These are phyloP conservation scores for Infundibulicybe gibba DNA, from an alignment of 768 basidiomycete species.

Conservation along the genomic window DNA sequence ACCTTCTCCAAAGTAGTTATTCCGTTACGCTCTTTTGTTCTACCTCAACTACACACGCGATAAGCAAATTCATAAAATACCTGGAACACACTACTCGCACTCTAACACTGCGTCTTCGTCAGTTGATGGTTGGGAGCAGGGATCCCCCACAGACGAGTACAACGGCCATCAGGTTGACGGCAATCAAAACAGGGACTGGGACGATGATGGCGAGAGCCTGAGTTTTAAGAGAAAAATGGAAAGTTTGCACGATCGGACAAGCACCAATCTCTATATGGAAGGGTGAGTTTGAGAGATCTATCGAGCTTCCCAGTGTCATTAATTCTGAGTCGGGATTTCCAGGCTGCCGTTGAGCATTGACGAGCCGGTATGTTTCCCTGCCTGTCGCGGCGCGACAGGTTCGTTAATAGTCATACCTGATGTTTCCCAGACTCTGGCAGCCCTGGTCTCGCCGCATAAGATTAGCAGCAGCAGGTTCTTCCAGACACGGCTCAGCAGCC, in stretches of 20 bases:
- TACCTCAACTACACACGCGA: slow-evolving; percentile 2
- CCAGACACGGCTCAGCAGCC: slow-evolving; percentile 72
- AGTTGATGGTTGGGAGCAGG: slow-evolving; percentile 16
- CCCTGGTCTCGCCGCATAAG: slow-evolving; percentile 64
- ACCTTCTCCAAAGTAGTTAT: slow-evolving; percentile 76
- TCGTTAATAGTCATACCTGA: background rate
- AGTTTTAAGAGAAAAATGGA: slow-evolving; percentile 83
- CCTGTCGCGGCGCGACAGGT: background rate
- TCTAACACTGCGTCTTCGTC: slow-evolving; percentile 7
- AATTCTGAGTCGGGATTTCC: slow-evolving; percentile 1
- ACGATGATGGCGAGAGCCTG: slow-evolving; percentile 17
- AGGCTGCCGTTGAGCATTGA: slow-evolving; percentile 72
- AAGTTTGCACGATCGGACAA: slow-evolving; percentile 56
- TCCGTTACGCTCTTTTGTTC: slow-evolving; percentile 4
- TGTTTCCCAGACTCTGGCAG: slow-evolving; percentile 49
- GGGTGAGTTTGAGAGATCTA: too few relatives aligned
- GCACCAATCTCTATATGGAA: slow-evolving; percentile 82
- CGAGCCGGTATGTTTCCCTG: slow-evolving; percentile 42
- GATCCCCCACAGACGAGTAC: slow-evolving; percentile 3
- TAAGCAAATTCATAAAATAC: slow-evolving; percentile 75
- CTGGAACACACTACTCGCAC: slow-evolving; percentile 60
- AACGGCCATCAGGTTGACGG: background rate
- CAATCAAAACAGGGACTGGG: background rate
- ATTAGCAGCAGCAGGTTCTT: slow-evolving; percentile 80
- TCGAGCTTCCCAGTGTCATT: background rate